Base-by-base conservation (phyloP, 2,329 filamentous ascomycete species). In the Fusarium clavum region DNA sequence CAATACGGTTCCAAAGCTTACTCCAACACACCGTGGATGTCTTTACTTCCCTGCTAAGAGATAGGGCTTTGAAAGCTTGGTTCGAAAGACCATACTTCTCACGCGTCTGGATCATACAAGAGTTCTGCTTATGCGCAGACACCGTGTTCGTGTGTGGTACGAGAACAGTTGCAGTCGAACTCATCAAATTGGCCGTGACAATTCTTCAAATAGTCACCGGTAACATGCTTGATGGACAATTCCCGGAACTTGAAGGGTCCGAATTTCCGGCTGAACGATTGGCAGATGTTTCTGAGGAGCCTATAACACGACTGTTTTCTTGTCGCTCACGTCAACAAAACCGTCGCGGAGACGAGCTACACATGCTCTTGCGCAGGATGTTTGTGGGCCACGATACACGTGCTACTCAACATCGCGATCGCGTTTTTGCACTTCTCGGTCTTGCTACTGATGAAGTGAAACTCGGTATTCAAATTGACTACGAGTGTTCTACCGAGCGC, bases 71-170 rank as follows among this genome's bases (percentile, higher is more conserved):
- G 0, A 49, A 51, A 9, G 20, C 2, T 0, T 59, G 54, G 58
- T 38, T 61, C 0, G 44, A 49, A 12, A 49, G 58, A 8, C 34
- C 54, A 0, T 61, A 61, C 16, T 61, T 61, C 6, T 59, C 34
- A 14, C 44, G 54, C 3, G 54, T 18, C 16, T 61, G 54, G 58
- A 51, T 59, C 8, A 24, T 61, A 13, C 58, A 61, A 6, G 53
- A 49, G 8, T 44, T 61, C 3, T 61, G 30, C 1, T 10, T 61
- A 1, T 61, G 58, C 4, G 3, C 44, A 1, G 34, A 51, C 6
- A 61, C 54, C 0, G 2, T 51, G 5, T 51, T 61, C 2, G n/a
- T 49, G 1, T 61, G 44, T 2, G 58, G 58, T 0, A 11, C 54
- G 1, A 59, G 20, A 8, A 6, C 4, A 4, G 7, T 59, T 20